phyloP scores from a whole-genome alignment of 768 basidiomycete species.

The Kwoniella botswanensis region DNA sequence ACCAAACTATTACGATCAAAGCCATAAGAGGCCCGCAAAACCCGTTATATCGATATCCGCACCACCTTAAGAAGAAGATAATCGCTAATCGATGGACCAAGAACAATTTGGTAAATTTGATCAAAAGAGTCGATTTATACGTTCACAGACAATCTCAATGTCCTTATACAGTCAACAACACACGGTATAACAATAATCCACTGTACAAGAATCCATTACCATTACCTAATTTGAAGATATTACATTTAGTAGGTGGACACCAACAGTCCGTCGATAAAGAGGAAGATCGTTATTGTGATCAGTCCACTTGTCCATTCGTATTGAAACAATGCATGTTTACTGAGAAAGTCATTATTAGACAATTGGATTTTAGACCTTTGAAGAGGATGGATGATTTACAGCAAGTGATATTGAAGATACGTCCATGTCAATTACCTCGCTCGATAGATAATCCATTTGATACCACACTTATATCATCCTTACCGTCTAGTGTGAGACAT shows the following conservation, averaged over 20 bases:
- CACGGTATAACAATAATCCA: background rate
- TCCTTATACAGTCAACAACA: background rate
- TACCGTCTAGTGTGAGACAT: background rate
- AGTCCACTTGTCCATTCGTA: background rate
- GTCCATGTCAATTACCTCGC: background rate
- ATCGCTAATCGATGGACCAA: background rate
- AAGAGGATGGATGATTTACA: background rate
- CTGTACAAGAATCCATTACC: background rate
- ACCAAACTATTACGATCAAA: background rate
- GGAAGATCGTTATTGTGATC: background rate
- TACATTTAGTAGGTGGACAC: background rate
- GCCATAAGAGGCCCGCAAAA: background rate
- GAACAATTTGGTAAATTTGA: background rate
- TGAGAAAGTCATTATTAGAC: background rate
- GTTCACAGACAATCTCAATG: slow-evolving; percentile 1
- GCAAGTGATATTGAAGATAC: background rate
- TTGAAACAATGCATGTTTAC: background rate
- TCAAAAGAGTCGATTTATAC: background rate
- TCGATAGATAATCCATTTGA: too few species aligned
- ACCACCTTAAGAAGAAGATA: background rate
- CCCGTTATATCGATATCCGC: background rate
- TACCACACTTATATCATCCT: too few species aligned
- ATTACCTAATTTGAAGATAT: background rate
- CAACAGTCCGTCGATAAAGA: background rate
- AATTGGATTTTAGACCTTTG: background rate